Evolutionary conservation across 108 stramenopile species (phyloP).

Genomic region (Cyclostephanos tholiformis): DNA sequence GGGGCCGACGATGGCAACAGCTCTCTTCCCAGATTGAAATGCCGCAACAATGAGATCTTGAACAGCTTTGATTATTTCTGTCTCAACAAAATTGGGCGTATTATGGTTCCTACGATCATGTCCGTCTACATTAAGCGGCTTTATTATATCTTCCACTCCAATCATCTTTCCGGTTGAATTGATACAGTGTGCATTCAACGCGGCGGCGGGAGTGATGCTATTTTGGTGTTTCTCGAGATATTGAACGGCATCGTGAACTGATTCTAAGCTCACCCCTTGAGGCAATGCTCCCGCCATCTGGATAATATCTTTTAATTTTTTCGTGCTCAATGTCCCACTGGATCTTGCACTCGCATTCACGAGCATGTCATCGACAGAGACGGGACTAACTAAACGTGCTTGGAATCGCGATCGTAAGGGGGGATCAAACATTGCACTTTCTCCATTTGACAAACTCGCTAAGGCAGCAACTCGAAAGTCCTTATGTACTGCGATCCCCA

Average conservation of each 20-base stretch:
- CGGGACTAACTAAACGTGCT: conserved; percentile 37
- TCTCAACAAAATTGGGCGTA: conserved; percentile 36
- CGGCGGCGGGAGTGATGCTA: conserved; percentile 34
- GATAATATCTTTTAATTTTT: conserved; percentile 35
- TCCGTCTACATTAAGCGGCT: conserved; percentile 8
- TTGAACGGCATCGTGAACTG: conserved; percentile 43
- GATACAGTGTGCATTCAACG: conserved; percentile 48
- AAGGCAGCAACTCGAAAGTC: conserved; percentile 86
- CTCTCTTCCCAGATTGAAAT: conserved; percentile 53
- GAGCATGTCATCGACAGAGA: conserved; percentile 45
- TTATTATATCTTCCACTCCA: conserved; percentile 33
- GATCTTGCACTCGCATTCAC: conserved; percentile 40
- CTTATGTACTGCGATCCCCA: conserved; percentile 56
- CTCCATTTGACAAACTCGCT: conserved; percentile 51
- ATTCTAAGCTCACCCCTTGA: conserved; percentile 36
- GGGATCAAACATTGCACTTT: conserved; percentile 71
- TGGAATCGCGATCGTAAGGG: conserved; percentile 84
- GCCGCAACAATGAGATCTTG: conserved; percentile 56
- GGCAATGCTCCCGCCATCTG: conserved; percentile 20
- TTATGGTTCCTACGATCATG: not conserved
- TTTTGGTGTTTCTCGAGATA: conserved; percentile 33
- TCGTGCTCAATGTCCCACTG: conserved; percentile 22
- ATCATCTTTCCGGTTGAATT: conserved; percentile 33
- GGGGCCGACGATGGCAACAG: conserved; percentile 64
- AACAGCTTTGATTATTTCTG: conserved; percentile 44